Evolutionary conservation across 2,329 filamentous ascomycete genomes (phyloP), one percentile per base, ranked within the genome.

Genomic region (Ceratocystis cubensis): DNA sequence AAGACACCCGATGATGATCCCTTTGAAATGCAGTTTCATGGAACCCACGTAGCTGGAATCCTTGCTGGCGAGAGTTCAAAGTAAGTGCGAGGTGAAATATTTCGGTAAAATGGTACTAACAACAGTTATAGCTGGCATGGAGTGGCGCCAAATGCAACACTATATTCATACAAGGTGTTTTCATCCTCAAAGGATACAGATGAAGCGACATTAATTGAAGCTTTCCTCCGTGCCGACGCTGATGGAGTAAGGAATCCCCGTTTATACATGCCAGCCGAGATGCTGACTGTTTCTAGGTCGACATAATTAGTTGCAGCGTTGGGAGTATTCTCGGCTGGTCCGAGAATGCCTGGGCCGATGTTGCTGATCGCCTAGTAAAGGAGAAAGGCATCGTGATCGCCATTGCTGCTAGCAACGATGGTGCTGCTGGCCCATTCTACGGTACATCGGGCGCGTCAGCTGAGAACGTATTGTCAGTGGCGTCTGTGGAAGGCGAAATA

Each of bases 401-500:
- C 8, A 77, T 82, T 28, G 78, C 81, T 1, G 80, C 78, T 3
- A 81, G 81, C 15, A 84, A 84, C 65, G 76, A 78, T 17, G 81
- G 81, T 28, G 73, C 73, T 15, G 72, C 73, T 10, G 81, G 81
- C 0, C 75, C 81, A 0, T 82, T 83, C 71, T 79, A 76, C 65
- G 72, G 73, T 1, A 74, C 74, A 61, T 75, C 73, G 3, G 78
- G 77, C 2, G 74, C 78, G 1, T 75, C 76, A 6, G 78, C 76
- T 2, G 73, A 72, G 37, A 73, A 76, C n/a, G 77, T 78, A 2
- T 74, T 79, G 8, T 73, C 77, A 2, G 75, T 80, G 28, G 79
- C 78, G 22, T 79, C 79, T 0, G 72, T 80, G 45, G 66, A 69
- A 33, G 65, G 67, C 1, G 57, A 68, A n/a, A 50, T 68, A 15